A percentile compares a stretch with the other conserved stretches of the same genome.
phyloP scores from a whole-genome alignment of 73 alveolate species.

The Effrenium voratum region DNA sequence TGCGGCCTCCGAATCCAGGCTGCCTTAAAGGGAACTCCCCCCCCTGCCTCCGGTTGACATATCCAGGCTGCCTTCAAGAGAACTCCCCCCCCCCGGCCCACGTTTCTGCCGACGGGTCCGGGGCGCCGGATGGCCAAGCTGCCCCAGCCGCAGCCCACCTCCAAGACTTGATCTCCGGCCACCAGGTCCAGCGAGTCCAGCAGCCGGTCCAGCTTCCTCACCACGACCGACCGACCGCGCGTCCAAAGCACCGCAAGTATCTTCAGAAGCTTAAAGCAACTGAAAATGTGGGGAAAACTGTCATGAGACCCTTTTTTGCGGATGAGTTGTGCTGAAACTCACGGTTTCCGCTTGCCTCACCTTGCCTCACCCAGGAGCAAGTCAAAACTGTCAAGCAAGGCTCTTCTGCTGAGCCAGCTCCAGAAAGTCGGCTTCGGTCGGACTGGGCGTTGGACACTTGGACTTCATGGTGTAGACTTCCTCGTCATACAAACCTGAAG shows the following conservation, averaged over 20 bases:
- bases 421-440: conserved; percentile 29
- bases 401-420: conserved; percentile 63
- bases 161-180: conserved; percentile 46
- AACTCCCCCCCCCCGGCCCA: too few species aligned
- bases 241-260: not conserved
- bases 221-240: not conserved
- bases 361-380: not conserved
- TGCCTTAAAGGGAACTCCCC: too few species aligned
- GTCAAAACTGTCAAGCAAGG: not conserved
- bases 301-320: not conserved
- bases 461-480: conserved; percentile 25
- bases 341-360: too few species aligned
- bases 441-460: not conserved
- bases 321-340: too few species aligned
- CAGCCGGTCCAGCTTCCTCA: conserved; percentile 62
- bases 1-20: too few species aligned
- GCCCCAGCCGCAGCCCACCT: conserved; percentile 79
- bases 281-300: not conserved
- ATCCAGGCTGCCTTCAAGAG: too few species aligned
- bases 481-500: conserved; percentile 39
- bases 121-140: conserved; percentile 71
- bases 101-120: too few species aligned
- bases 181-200: conserved; percentile 29
- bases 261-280: not conserved
- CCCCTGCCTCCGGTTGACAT: too few species aligned